Evolutionary conservation across 2,329 filamentous ascomycete species (phyloP).

Genomic region (Knoxdaviesia capensis): DNA sequence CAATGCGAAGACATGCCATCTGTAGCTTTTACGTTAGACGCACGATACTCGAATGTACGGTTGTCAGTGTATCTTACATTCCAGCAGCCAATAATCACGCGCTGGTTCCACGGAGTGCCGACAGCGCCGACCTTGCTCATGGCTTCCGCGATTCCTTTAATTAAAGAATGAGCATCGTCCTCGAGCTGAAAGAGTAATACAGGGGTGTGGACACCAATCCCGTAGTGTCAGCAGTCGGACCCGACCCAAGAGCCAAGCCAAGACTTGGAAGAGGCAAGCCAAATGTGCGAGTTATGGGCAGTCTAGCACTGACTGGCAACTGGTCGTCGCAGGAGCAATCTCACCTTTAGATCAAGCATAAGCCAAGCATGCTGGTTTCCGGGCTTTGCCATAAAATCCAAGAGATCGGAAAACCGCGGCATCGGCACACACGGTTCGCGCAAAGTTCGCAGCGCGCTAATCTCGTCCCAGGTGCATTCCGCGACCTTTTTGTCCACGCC

Average conservation of each 20-base stretch:
- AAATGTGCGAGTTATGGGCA: too few relatives aligned
- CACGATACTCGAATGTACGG: background rate
- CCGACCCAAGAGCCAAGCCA: too few relatives aligned
- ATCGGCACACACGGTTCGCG: conserved; percentile 49
- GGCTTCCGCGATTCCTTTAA: conserved; percentile 45
- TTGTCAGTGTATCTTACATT: conserved; percentile 25
- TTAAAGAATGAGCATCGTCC: conserved; percentile 49
- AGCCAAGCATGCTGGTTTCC: conserved; percentile 54
- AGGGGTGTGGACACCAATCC: background rate
- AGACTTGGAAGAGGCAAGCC: background rate
- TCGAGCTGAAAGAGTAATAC: conserved; percentile 28
- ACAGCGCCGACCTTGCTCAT: conserved; percentile 29
- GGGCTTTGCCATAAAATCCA: conserved; percentile 48
- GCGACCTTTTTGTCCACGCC: conserved; percentile 51
- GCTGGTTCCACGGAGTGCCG: conserved; percentile 43
- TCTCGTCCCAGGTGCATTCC: conserved; percentile 57
- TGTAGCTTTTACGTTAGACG: conserved; percentile 9
- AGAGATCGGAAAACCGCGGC: conserved; percentile 53
- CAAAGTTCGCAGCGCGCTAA: conserved; percentile 47
- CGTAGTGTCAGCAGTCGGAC: too few relatives aligned
- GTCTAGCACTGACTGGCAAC: too few relatives aligned
- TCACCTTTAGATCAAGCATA: conserved; percentile 72
- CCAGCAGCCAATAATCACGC: conserved; percentile 72
- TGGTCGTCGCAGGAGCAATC: conserved; percentile 1
- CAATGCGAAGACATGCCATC: conserved; percentile 47